Conservation (phyloP, 768 basidiomycete species). For the Suillus bovinus region DNA sequence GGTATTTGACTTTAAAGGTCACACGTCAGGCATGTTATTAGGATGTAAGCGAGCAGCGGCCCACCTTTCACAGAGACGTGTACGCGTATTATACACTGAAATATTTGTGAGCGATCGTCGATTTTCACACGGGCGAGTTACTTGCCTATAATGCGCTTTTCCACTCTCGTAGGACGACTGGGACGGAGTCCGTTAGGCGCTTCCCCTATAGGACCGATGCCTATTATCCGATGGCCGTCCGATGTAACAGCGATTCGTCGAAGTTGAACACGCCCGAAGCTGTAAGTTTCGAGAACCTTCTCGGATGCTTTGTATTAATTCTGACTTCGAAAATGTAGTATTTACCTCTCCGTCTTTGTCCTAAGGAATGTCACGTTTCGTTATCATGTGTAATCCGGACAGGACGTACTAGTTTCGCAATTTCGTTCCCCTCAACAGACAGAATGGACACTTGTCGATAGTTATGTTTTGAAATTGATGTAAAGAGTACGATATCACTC, state of each 20-base stretch:
- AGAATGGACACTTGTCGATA: constrained; percentile 40
- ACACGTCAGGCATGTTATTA: constrained; percentile 11
- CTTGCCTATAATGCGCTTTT: constrained; percentile 56
- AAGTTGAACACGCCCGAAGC: constrained; percentile 45
- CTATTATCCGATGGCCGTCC: constrained; percentile 46
- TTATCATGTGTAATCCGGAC: constrained; percentile 13
- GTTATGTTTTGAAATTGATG: constrained; percentile 10
- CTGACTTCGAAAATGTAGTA: not conserved
- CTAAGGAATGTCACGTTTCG: constrained; percentile 28
- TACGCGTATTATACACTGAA: constrained; percentile 49
- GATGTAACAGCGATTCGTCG: constrained; percentile 52
- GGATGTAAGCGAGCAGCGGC: constrained; percentile 13
- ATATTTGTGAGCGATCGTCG: not conserved
- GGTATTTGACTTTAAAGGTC: constrained; percentile 46
- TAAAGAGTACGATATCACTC: constrained; percentile 9
- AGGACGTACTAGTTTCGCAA: constrained; percentile 43
- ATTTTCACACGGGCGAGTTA: not conserved
- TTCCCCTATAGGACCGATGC: constrained; percentile 50
- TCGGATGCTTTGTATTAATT: not conserved
- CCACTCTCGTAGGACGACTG: constrained; percentile 46
- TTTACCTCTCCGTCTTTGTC: constrained; percentile 45
- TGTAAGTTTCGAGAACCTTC: constrained; percentile 42
- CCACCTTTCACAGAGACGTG: constrained; percentile 46
- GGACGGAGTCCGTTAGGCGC: constrained; percentile 46
- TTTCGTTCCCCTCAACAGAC: constrained; percentile 51